Evolutionary conservation across 1,284 basidiomycete genomes (phyloP), one percentile per base, ranked within the genome.

Genomic region (Abortiporus biennis): DNA sequence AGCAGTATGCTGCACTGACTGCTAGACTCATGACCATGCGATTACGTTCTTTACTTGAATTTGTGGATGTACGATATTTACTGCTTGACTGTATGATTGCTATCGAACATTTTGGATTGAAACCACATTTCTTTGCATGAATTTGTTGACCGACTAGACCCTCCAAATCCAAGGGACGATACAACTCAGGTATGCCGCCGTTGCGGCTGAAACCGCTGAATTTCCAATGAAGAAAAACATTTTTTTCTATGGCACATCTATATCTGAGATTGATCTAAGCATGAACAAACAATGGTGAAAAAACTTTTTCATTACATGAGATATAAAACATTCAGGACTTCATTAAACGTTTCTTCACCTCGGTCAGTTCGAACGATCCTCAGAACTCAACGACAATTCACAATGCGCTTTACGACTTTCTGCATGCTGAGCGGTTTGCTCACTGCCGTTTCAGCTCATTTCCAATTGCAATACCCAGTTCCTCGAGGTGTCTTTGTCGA

Each of bases 391-490:
- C n/a, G n/a, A n/a, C n/a, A n/a, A n/a, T n/a, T n/a, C n/a, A n/a
- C n/a, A n/a, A n/a, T n/a, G n/a, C n/a, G 56, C 41, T 54, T 69
- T 46, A 25, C 58, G 24, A 41, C 61, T 30, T 33, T 68, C 33
- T 34, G 60, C 36, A 42, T 69, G 44, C 17, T 57, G 23, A 23
- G 44, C 38, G 48, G 54, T 43, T 50, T 56, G 16, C 40, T 55
- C 47, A 49, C 54, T 43, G 56, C 66, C 15, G 77, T 66, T 31
- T 68, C 69, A 35, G 83, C 80, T 5, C 85, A 87, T 59, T 87
- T 85, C 65, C 76, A 80, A 45, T 66, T 87, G 30, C 71, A 76
- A 55, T 87, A 71, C 58, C 85, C 85, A 29, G 49, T 65, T 3
- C 74, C 80, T 4, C 68, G 83, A 38, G 83, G 83, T 5, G 50